phyloP scores from a whole-genome alignment of 148 eudicot species.

The Dianthus caryophyllus region DNA sequence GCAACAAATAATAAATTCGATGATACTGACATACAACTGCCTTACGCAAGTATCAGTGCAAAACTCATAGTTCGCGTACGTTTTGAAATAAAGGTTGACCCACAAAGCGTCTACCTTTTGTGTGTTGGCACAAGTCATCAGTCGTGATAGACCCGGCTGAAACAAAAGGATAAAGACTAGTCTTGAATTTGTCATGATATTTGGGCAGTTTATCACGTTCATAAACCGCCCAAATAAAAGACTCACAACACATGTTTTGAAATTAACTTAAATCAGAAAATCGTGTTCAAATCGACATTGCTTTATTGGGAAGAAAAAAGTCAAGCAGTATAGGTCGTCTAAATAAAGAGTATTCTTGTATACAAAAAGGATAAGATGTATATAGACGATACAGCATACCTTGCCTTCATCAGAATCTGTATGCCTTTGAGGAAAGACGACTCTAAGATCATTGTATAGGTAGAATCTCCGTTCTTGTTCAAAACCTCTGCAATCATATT shows the following conservation, averaged over 20 bases:
- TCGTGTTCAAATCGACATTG: not conserved
- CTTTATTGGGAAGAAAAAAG: not conserved
- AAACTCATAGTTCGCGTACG: not conserved
- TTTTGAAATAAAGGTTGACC: not conserved
- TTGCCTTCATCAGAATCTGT: conserved; percentile 82
- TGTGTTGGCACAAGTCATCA: not conserved
- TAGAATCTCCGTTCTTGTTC: conserved; percentile 52
- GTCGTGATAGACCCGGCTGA: not conserved
- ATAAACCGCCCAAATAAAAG: not conserved
- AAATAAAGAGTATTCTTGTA: not conserved
- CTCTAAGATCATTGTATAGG: conserved; percentile 60
- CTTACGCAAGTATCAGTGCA: no score
- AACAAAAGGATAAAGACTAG: not conserved
- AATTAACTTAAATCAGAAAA: not conserved
- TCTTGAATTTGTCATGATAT: no score
- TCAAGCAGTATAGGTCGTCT: not conserved
- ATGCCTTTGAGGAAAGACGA: conserved; percentile 85
- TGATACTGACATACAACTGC: no score
- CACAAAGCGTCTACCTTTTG: not conserved
- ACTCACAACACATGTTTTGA: not conserved
- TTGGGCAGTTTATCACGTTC: no score
- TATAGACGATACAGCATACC: conserved; percentile 37
- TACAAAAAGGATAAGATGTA: not conserved
- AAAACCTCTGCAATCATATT: conserved; percentile 16
- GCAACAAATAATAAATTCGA: no score